phyloP scores from a whole-genome alignment of 257 asterid species.

The Datura wrightii region DNA sequence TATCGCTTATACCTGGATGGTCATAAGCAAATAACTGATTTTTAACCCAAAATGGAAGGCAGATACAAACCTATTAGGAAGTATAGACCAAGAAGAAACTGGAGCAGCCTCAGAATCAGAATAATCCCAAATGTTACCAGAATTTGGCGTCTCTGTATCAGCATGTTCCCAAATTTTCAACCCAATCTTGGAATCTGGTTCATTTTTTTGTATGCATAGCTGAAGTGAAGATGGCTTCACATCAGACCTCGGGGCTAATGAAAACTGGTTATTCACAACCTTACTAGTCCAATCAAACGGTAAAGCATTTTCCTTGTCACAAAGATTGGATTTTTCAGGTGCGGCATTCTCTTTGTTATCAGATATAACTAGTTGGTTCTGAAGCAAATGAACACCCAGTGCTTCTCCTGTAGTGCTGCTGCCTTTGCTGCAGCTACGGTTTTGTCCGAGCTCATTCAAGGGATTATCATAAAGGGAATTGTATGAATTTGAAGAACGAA shows the following conservation, averaged over 20 bases:
- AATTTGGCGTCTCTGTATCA: slow-evolving; percentile 55
- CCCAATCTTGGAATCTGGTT: slow-evolving; percentile 63
- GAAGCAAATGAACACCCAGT: slow-evolving; percentile 43
- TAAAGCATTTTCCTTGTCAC: slow-evolving; percentile 43
- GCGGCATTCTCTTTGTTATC: slow-evolving; percentile 57
- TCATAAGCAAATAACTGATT: not conserved
- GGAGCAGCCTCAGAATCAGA: slow-evolving; percentile 95
- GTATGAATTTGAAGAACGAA: slow-evolving; percentile 56
- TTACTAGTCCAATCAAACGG: slow-evolving; percentile 35
- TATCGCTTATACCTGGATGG: not conserved
- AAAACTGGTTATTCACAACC: slow-evolving; percentile 13
- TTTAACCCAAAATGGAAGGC: not conserved
- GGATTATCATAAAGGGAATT: slow-evolving; percentile 69
- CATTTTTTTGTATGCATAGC: slow-evolving; percentile 63
- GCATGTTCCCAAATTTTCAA: slow-evolving; percentile 46
- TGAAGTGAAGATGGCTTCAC: slow-evolving; percentile 69
- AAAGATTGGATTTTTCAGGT: slow-evolving; percentile 35
- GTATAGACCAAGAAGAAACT: slow-evolving; percentile 89
- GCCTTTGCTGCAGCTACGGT: slow-evolving; percentile 50
- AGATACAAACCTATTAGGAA: slow-evolving; percentile 68
- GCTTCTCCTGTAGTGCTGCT: slow-evolving; percentile 25
- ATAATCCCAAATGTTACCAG: slow-evolving; percentile 75
- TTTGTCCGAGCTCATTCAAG: slow-evolving; percentile 57
- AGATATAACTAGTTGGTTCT: slow-evolving; percentile 26
- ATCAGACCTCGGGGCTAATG: not conserved